phyloP scores from a whole-genome alignment of 768 basidiomycete genomes.

The Dentipellis fragilis region DNA sequence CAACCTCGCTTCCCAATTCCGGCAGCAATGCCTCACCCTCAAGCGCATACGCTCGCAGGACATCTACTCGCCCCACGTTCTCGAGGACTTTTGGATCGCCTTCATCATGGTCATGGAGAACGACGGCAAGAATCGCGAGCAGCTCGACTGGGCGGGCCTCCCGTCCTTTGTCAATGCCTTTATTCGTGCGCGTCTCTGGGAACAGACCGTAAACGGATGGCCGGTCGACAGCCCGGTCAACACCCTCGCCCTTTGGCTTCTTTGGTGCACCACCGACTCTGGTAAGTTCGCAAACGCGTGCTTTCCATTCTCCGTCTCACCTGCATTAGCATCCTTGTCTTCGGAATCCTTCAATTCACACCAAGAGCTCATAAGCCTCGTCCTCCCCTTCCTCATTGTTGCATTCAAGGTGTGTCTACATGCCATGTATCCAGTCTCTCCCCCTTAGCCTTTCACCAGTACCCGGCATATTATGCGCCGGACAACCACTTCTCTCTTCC shows the following conservation, averaged over 20 bases:
- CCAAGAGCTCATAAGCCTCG: constrained; percentile 19
- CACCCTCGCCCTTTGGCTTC: constrained; percentile 48
- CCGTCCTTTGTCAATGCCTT: constrained; percentile 35
- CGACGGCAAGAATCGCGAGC: constrained; percentile 53
- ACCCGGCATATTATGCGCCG: constrained; percentile 48
- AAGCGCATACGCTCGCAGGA: constrained; percentile 22
- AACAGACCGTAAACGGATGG: constrained; percentile 39
- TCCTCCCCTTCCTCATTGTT: constrained; percentile 16
- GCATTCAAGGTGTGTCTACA: constrained; percentile 24
- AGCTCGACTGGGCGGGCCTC: constrained; percentile 43
- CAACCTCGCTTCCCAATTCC: constrained; percentile 30
- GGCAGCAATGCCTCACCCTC: constrained; percentile 25
- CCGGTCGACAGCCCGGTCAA: constrained; percentile 40
- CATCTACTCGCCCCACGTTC: constrained; percentile 17
- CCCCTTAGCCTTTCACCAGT: constrained; percentile 35
- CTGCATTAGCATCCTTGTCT: constrained; percentile 17
- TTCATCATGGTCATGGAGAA: constrained; percentile 55
- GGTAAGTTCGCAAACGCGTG: constrained; percentile 26
- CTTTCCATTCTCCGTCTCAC: not conserved
- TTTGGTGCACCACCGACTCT: constrained; percentile 50
- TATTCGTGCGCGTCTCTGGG: constrained; percentile 37
- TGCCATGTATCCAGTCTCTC: constrained; percentile 28
- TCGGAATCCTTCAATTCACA: constrained; percentile 19
- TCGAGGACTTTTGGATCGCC: constrained; percentile 35
- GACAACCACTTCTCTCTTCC: constrained; percentile 53